phyloP scores from a whole-genome alignment of 345 rosid genomes.

The Salix suchowensis region DNA sequence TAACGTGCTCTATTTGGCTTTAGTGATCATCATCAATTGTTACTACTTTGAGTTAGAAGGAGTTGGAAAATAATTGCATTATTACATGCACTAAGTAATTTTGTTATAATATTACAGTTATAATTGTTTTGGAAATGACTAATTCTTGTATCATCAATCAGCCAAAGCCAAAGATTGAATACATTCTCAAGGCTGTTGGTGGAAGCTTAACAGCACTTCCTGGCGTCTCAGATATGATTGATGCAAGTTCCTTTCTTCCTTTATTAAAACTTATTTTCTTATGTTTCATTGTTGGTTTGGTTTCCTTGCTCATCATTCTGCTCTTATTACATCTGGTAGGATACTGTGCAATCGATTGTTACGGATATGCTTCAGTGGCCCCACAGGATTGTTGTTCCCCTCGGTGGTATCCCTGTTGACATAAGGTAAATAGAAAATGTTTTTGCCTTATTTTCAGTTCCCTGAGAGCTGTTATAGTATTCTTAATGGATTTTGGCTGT shows the following conservation, averaged over 20 bases:
- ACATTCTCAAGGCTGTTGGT: constrained; percentile 94
- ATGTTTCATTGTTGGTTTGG: neutral
- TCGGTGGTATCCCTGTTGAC: constrained; percentile 91
- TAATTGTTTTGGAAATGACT: constrained; percentile 15
- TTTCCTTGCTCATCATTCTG: neutral
- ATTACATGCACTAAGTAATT: neutral
- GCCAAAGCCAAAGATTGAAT: constrained; percentile 97
- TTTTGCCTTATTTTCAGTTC: neutral
- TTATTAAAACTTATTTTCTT: neutral
- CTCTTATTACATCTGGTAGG: constrained; percentile 42
- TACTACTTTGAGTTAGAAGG: neutral
- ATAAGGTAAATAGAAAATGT: constrained; percentile 43
- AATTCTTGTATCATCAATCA: constrained; percentile 25
- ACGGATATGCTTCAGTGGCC: constrained; percentile 99
- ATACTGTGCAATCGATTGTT: constrained; percentile 79
- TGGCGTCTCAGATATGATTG: constrained; percentile 94
- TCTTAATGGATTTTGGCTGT: neutral
- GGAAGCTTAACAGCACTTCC: constrained; percentile 98
- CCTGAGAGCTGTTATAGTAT: neutral
- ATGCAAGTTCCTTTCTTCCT: constrained; percentile 48
- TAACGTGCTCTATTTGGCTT: neutral
- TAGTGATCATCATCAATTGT: neutral
- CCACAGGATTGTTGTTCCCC: constrained; percentile 94
- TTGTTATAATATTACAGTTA: neutral
- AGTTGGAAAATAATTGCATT: neutral